Evolutionary conservation across 805 yeast species (phyloP).

Genomic region (Nakazawaea ernobii): DNA sequence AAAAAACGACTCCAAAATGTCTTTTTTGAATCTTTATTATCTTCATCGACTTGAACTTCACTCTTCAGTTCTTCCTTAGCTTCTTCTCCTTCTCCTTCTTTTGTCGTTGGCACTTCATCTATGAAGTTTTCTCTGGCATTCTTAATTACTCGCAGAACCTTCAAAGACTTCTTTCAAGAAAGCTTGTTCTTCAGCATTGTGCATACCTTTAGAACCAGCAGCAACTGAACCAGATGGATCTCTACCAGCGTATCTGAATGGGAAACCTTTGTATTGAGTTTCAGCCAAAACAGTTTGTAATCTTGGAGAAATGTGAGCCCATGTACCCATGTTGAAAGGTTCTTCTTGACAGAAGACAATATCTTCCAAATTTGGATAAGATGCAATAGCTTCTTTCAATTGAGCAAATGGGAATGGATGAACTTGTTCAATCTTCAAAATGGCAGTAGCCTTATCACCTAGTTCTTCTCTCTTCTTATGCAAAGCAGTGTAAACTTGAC

Average conservation of each 20-base stretch:
- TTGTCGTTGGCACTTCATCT: not conserved
- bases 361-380: slow-evolving; percentile 80
- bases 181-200: slow-evolving; percentile 79
- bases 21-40: not conserved
- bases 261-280: slow-evolving; percentile 56
- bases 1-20: slow-evolving; percentile 3
- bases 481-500: slow-evolving; percentile 93
- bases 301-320: slow-evolving; percentile 80
- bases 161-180: slow-evolving; percentile 75
- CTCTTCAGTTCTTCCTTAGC: not conserved
- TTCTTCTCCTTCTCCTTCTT: not conserved
- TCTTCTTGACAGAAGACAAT: slow-evolving; percentile 98
- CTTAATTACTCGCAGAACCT: slow-evolving; percentile 9
- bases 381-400: slow-evolving; percentile 73
- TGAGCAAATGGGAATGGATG: slow-evolving; percentile 99
- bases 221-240: slow-evolving; percentile 98
- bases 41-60: not conserved
- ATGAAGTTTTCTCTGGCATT: not conserved
- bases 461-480: slow-evolving; percentile 80
- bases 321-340: slow-evolving; percentile 95
- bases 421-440: slow-evolving; percentile 85
- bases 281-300: slow-evolving; percentile 68
- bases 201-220: slow-evolving; percentile 91
- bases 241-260: slow-evolving; percentile 89
- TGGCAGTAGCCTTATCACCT: slow-evolving; percentile 78